These are phyloP conservation scores for Wickerhamiella bombiphila DNA, from an alignment of 805 yeast genomes.

Conservation along the genomic window DNA sequence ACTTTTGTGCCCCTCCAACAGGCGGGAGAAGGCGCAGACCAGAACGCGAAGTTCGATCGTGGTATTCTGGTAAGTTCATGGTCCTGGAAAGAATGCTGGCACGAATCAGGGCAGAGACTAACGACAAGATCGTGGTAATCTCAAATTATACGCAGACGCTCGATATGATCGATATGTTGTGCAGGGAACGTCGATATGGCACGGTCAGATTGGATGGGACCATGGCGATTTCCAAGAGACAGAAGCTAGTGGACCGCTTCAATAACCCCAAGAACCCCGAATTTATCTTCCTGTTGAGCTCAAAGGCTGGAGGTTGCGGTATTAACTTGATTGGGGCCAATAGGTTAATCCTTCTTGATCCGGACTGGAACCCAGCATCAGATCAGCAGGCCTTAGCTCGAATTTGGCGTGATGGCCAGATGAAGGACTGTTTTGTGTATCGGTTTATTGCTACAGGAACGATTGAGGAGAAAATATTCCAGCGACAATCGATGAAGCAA, in stretches of 20 bases:
- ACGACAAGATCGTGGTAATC: constrained; percentile 88
- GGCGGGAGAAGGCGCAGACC: constrained; percentile 37
- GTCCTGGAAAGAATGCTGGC: constrained; percentile 73
- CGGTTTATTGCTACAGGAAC: constrained; percentile 89
- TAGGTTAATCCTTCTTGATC: constrained; percentile 70
- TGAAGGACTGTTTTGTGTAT: constrained; percentile 89
- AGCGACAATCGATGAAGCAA: constrained; percentile 87
- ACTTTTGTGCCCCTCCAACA: constrained; percentile 38
- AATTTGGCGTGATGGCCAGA: constrained; percentile 98
- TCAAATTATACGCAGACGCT: constrained; percentile 91
- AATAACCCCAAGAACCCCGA: constrained; percentile 82
- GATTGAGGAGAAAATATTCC: constrained; percentile 91
- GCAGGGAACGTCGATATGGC: constrained; percentile 64
- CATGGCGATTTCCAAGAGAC: constrained; percentile 81
- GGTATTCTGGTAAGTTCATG: constrained; percentile 75
- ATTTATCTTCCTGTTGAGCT: constrained; percentile 75
- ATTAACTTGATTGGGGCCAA: constrained; percentile 94
- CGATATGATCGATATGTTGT: constrained; percentile 77
- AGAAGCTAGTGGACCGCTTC: constrained; percentile 77
- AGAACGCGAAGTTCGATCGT: constrained; percentile 46
- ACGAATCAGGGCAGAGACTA: constrained; percentile 62
- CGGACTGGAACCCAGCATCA: constrained; percentile 97
- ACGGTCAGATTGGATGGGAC: constrained; percentile 80
- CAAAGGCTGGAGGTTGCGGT: constrained; percentile 99
- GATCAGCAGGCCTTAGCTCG: constrained; percentile 97